phyloP scores from a whole-genome alignment of 2,329 filamentous ascomycete genomes.

The Aspergillus thermomutatus region DNA sequence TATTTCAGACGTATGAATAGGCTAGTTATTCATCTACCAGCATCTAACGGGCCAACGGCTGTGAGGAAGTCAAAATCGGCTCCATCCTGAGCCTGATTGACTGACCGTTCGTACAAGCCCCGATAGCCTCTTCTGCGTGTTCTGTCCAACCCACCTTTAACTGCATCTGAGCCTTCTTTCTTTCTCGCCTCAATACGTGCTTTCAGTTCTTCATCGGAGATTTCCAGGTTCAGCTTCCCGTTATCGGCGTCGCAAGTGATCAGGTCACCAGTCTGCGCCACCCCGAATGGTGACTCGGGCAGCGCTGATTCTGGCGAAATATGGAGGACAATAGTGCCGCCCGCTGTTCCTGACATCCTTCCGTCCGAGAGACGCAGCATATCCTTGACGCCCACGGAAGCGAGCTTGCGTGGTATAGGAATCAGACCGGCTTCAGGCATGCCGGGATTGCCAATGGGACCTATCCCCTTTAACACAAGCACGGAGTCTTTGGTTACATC shows the following conservation, averaged over 20 bases:
- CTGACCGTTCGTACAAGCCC: constrained; percentile 40
- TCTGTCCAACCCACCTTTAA: constrained; percentile 18
- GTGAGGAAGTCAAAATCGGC: constrained; percentile 40
- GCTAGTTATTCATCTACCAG: neutral
- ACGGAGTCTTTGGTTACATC: constrained; percentile 45
- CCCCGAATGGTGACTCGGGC: constrained; percentile 46
- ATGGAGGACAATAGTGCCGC: constrained; percentile 54
- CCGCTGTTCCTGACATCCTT: constrained; percentile 55
- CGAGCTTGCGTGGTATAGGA: constrained; percentile 50
- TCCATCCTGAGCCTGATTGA: constrained; percentile 42
- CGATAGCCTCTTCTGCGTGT: constrained; percentile 36
- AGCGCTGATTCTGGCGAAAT: constrained; percentile 52
- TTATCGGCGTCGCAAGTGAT: constrained; percentile 46
- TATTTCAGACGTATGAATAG: neutral
- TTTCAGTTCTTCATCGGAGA: constrained; percentile 42
- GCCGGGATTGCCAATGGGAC: constrained; percentile 50
- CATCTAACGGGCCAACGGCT: constrained; percentile 15
- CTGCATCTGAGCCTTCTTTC: neutral
- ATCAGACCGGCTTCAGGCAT: constrained; percentile 54
- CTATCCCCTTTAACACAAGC: constrained; percentile 49
- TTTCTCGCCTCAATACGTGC: constrained; percentile 29
- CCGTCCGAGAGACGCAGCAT: constrained; percentile 55
- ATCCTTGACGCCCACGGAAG: constrained; percentile 46
- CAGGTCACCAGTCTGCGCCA: constrained; percentile 48
- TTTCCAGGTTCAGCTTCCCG: constrained; percentile 40